Base-by-base conservation (phyloP, 164 flowering plant species). In the Malania oleifera region DNA sequence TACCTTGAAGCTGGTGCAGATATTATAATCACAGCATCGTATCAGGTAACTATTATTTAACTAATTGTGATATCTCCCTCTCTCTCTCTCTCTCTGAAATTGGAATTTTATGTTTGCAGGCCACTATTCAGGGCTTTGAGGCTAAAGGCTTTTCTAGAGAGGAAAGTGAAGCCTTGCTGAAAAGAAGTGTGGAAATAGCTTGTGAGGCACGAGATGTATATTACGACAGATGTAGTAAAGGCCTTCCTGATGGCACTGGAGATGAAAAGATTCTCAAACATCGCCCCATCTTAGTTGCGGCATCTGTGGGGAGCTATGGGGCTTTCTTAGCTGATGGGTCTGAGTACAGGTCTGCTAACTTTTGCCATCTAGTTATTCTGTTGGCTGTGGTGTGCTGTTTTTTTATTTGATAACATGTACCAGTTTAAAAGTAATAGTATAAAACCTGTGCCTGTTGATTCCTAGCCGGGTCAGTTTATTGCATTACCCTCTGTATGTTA, bases 1-100 rank as follows among this genome's bases (percentile, higher is more conserved):
- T 85, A 83, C 65, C 81, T 85, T 38, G 87, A 79, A 75, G 85
- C 91, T 23, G 88, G 88, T 60, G 88, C 91, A 37, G 77, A 80
- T 64, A 77, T 85, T 19, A 67, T 85, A 60, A 70, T 83, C 53
- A 70, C 85, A n/a, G 80, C 88, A 58, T 85, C 91, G 61, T 85
- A 85, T 74, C 91, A 85, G 88, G 91, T 82, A 52, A 29, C 51
- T 17, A 6, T 44, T 35, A 17, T 35, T 56, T 44, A 5, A 20
- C 14, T 19, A 23, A 25, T 15, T 29, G 23, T 39, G 11, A 14
- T 54, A 15, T 5, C 23, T 19, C 2, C 26, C 20, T 18, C 25
- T 23, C 3, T 35, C 1, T 50, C 23, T 17, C 26, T 35, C 20
- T 22, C 1, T 31, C 11, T 25, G 19, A 19, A 48, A 11, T 23